Evolutionary conservation across 1,284 basidiomycete species (phyloP), one percentile per base, ranked within the genome.

Genomic region (Pseudozyma thailandica): DNA sequence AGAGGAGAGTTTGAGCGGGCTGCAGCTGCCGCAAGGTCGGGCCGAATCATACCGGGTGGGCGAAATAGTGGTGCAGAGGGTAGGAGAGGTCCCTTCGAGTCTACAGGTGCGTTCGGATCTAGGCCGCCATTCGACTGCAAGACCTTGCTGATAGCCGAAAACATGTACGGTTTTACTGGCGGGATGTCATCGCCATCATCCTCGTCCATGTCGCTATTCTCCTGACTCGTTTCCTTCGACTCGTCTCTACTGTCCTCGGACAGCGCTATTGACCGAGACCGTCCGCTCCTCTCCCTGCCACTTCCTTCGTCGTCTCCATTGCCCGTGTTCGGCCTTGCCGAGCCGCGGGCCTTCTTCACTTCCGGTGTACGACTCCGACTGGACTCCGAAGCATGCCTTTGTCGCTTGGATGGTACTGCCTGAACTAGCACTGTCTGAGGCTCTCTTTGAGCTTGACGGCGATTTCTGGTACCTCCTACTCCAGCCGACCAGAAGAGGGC

Each of bases 401-500:
- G 50, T 16, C 60, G 62, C 50, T 74, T 57, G 33, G 52, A 56
- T 7, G 69, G 64, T 28, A 51, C 51, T 8, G 58, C 27, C 15
- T 39, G 55, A 4, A 59, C 28, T 28, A 59, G 54, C 26, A 73
- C 50, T 16, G 60, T 61, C 42, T 58, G 57, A 8, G 73, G 66
- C 48, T 79, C 75, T 13, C 74, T 55, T 30, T 62, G 71, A 15
- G 75, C 74, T 45, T 75, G 77, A 27, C 64, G 72, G 25, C 80
- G 68, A 7, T 72, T 77, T n/a, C 79, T 61, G 15, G 76, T 65
- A 18, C 74, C 75, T 15, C 59, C 74, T 4, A 80, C 72, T 15
- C 81, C 81, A 3, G 77, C 81, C 6, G 75, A 77, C 81, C 81
- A 82, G 50, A 79, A 79, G 25, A 80, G 69, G 9, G 81, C 80